Percentiles rank a stretch among this genome's conserved stretches.
Evolutionary conservation across 2,329 filamentous ascomycete species (phyloP).

Genomic region (Pseudogymnoascus sp.): DNA sequence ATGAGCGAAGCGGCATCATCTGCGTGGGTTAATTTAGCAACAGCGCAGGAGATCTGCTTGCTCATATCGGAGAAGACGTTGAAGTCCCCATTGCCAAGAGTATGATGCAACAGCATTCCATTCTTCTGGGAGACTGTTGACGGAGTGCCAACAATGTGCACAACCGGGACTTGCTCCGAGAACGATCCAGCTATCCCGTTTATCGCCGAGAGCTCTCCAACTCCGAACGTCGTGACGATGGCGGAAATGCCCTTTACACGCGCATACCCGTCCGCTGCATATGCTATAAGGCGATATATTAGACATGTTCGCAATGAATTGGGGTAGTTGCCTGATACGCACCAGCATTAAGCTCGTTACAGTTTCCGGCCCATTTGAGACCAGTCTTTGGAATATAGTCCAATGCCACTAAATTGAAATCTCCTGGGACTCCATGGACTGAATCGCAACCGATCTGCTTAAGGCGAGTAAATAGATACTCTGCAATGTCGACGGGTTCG

Average conservation of each 20-base stretch:
- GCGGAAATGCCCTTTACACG: conserved; percentile 63
- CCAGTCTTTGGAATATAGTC: conserved; percentile 54
- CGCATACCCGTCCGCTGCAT: conserved; percentile 74
- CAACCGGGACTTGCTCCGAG: conserved; percentile 62
- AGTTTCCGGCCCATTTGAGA: conserved; percentile 59
- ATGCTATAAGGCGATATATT: conserved; percentile 38
- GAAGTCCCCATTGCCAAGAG: conserved; percentile 70
- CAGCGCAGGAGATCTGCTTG: conserved; percentile 59
- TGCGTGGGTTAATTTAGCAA: conserved; percentile 63
- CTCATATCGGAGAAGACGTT: conserved; percentile 77
- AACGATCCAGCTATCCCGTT: conserved; percentile 68
- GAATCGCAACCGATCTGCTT: conserved; percentile 56
- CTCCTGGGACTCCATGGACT: conserved; percentile 61
- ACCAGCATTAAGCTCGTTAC: conserved; percentile 68
- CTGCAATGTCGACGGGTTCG: conserved; percentile 47
- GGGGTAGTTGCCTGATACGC: conserved; percentile 21
- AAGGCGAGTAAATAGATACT: conserved; percentile 60
- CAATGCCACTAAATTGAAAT: conserved; percentile 63
- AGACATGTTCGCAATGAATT: neutral
- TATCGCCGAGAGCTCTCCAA: conserved; percentile 64
- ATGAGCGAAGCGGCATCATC: conserved; percentile 65
- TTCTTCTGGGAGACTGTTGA: conserved; percentile 38
- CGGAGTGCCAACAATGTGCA: conserved; percentile 52
- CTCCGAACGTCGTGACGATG: conserved; percentile 67
- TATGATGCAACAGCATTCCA: conserved; percentile 54